Evolutionary conservation across 768 basidiomycete genomes (phyloP).

Genomic region (Boletus bicolor): DNA sequence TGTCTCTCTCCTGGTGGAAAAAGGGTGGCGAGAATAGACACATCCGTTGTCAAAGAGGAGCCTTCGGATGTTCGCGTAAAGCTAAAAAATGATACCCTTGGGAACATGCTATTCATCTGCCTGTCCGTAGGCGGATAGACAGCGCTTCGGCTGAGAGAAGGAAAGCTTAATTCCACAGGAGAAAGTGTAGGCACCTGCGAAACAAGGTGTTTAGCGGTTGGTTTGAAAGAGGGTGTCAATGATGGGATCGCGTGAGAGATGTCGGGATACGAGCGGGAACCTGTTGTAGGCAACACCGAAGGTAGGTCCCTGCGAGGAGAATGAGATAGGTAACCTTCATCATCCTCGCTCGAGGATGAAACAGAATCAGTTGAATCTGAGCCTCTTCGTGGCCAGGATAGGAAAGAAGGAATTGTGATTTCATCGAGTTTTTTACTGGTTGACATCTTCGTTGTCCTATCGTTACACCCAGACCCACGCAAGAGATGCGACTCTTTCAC

Average conservation of each 20-base stretch:
- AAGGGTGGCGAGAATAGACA: slow-evolving; percentile 59
- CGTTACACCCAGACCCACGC: slow-evolving; percentile 1
- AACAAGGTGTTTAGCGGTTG: slow-evolving; percentile 37
- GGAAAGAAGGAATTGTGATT: slow-evolving; percentile 19
- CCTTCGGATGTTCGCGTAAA: slow-evolving; percentile 77
- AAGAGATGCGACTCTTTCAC: slow-evolving; percentile 12
- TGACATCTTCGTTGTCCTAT: slow-evolving; percentile 4
- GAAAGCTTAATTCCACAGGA: slow-evolving; percentile 19
- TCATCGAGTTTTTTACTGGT: slow-evolving; percentile 7
- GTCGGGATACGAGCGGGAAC: slow-evolving; percentile 46
- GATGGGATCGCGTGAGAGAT: slow-evolving; percentile 32
- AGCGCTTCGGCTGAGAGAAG: slow-evolving; percentile 6
- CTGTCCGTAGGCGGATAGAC: slow-evolving; percentile 15
- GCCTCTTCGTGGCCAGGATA: slow-evolving; percentile 20
- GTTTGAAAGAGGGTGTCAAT: slow-evolving; percentile 33
- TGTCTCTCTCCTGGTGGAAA: slow-evolving; percentile 72
- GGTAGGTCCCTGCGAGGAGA: slow-evolving; percentile 43
- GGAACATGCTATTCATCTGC: slow-evolving; percentile 6
- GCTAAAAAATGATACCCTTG: slow-evolving; percentile 68
- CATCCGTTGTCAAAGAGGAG: slow-evolving; percentile 72
- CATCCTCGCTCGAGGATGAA: slow-evolving; percentile 36
- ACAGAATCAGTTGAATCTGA: slow-evolving; percentile 26
- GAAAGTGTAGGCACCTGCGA: slow-evolving; percentile 34
- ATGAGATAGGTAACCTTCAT: slow-evolving; percentile 58
- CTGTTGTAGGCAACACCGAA: slow-evolving; percentile 31